Percentiles rank a stretch among this genome's conserved stretches.
Evolutionary conservation across 768 basidiomycete species (phyloP).

Genomic region (Trametes sanguinea): DNA sequence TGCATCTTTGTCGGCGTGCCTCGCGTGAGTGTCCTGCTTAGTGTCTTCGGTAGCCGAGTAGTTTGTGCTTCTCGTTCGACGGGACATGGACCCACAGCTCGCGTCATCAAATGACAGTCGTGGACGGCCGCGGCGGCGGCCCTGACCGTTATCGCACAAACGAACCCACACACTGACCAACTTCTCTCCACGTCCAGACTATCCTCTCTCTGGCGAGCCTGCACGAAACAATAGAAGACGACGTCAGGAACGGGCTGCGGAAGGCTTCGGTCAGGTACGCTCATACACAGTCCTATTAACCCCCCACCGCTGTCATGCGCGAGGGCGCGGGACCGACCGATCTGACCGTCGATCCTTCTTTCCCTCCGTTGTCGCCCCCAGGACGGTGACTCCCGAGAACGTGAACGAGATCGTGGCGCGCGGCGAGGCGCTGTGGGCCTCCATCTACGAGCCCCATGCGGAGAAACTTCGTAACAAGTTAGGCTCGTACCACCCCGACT

Average conservation of each 20-base stretch:
- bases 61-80: neutral
- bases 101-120: neutral
- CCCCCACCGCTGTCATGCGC: neutral
- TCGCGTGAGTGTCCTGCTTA: slow-evolving; percentile 48
- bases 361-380: slow-evolving; percentile 31
- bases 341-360: slow-evolving; percentile 3
- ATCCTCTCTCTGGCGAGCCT: slow-evolving; percentile 82
- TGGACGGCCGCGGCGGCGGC: neutral
- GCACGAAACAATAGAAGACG: slow-evolving; percentile 75
- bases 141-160: neutral
- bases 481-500: slow-evolving; percentile 87
- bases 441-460: slow-evolving; percentile 87
- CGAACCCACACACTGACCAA: slow-evolving; percentile 4
- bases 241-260: slow-evolving; percentile 73
- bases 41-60: neutral
- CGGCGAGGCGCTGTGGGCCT: slow-evolving; percentile 76
- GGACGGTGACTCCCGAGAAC: slow-evolving; percentile 60
- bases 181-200: slow-evolving; percentile 46
- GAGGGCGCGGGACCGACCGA: neutral
- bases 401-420: slow-evolving; percentile 69
- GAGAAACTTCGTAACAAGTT: slow-evolving; percentile 89
- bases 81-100: neutral
- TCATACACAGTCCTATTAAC: slow-evolving; percentile 1
- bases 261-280: slow-evolving; percentile 63
- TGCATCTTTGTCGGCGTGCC: slow-evolving; percentile 88